Evolutionary conservation across 208 protist species (phyloP), one percentile per base, ranked within the genome.

Genomic region (Trypanosoma rangeli): DNA sequence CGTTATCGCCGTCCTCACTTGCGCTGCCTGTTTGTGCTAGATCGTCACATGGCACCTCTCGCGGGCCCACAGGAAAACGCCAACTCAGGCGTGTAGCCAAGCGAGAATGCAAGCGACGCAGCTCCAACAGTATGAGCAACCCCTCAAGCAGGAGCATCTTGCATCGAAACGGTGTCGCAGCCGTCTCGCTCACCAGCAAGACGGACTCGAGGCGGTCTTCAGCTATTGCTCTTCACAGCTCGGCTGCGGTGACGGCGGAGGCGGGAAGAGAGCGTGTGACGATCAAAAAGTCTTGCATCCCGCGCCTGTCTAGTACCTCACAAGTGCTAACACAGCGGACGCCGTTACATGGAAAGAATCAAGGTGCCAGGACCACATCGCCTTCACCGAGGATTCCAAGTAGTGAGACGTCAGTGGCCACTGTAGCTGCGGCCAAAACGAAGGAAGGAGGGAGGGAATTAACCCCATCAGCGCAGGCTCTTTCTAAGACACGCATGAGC

Each of bases 321-420:
- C 12, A 1, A 15, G 42, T 16, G 42, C 13, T 46, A 5, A 15
- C 42, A 46, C 42, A 5, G 42, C 42, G 42, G 15, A 46, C 42
- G 13, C 42, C 42, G 8, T 5, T 46, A 46, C 5, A 53, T 1
- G 7, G n/a, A 2, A 20, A 24, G 49, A 61, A 26, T 3, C 31
- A n/a, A 24, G 33, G 42, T 10, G 24, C 7, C 1, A 31, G 20
- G 39, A 7, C 12, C 7, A 16, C 12, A 8, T 50, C 52, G 39
- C 31, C 65, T 15, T 60, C 65, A 4, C 26, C 42, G 26, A 55
- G 39, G 39, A 22, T 24, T 28, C 15, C 5, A 28, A 63, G 55
- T 63, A 54, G 65, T 44, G 65, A 70, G 15, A 28, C 35, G 8
- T 70, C 65, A 29, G 44, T 63, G 9, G 55, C 65, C 0, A 70